Percentiles rank a stretch among this genome's conserved stretches.
Evolutionary conservation across 2,329 filamentous ascomycete genomes (phyloP).

Genomic region (Falciphora oryzae): DNA sequence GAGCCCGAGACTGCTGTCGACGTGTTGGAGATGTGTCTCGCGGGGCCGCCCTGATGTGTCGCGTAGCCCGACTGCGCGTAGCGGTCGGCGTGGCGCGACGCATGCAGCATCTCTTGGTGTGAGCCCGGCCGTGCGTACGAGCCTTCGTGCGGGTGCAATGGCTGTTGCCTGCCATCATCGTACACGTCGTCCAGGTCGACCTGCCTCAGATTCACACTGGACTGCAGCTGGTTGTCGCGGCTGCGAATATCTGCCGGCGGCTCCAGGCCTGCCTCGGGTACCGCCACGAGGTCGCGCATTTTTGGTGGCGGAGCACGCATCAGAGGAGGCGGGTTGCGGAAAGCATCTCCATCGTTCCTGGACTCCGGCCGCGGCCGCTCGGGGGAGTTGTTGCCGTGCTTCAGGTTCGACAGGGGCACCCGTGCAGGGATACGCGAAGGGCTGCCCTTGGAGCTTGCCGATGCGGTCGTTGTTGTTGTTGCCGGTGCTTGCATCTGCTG

Average conservation of each 20-base stretch:
- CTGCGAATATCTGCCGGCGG: conserved; percentile 43
- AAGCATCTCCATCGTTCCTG: conserved; percentile 37
- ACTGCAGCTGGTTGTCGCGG: conserved; percentile 34
- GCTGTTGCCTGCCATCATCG: conserved; percentile 39
- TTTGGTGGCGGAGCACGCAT: conserved; percentile 74
- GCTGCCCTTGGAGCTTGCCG: conserved; percentile 37
- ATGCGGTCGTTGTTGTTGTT: conserved; percentile 18
- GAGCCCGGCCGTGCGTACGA: not conserved
- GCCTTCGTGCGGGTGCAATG: not conserved
- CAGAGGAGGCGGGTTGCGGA: conserved; percentile 49
- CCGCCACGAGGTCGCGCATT: conserved; percentile 71
- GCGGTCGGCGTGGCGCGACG: conserved; percentile 3
- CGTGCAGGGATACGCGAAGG: conserved; percentile 67
- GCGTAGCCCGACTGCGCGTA: conserved; percentile 29
- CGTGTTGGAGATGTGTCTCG: conserved; percentile 66
- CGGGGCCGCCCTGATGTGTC: conserved; percentile 24
- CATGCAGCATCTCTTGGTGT: conserved; percentile 16
- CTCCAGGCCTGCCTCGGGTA: conserved; percentile 39
- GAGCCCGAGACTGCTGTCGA: conserved; percentile 77
- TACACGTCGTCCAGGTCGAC: conserved; percentile 80
- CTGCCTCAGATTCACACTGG: conserved; percentile 49
- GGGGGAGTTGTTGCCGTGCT: conserved; percentile 72
- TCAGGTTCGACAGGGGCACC: conserved; percentile 62
- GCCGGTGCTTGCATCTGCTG: conserved; percentile 26
- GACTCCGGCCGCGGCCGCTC: conserved; percentile 55